Conservation (phyloP, 2,329 filamentous ascomycete species). For the Pleurostoma richardsiae region DNA sequence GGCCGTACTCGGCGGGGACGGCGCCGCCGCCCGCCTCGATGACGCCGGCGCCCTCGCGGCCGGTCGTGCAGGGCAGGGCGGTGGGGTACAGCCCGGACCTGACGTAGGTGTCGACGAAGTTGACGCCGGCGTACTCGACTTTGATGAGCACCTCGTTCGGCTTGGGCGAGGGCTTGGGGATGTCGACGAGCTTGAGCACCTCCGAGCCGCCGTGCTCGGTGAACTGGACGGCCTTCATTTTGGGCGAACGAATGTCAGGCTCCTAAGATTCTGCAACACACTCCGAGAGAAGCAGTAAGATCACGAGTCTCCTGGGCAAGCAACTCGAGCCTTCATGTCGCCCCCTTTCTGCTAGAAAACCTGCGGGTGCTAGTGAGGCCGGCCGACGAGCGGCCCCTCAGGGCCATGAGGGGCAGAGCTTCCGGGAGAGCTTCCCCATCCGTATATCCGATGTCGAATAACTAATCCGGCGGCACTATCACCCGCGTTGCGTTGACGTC, state of each 20-base stretch:
- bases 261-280: background rate
- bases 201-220: constrained; percentile 67
- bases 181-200: constrained; percentile 63
- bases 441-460: too few species aligned
- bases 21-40: constrained; percentile 9
- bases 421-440: too few species aligned
- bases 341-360: too few species aligned
- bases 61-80: constrained; percentile 7
- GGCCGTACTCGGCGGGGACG: constrained; percentile 6
- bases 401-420: too few species aligned
- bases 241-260: constrained; percentile 16
- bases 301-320: background rate
- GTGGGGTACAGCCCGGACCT: constrained; percentile 8
- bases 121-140: constrained; percentile 74
- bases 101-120: constrained; percentile 74
- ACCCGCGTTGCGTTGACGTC: too few species aligned
- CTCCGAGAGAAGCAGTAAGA: background rate
- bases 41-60: constrained; percentile 12
- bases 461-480: too few species aligned
- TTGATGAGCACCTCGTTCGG: constrained; percentile 70
- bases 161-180: constrained; percentile 61
- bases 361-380: too few species aligned
- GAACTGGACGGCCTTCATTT: constrained; percentile 68
- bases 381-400: too few species aligned
- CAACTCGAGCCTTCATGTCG: too few species aligned